Evolutionary conservation across 768 basidiomycete genomes (phyloP).

Genomic region (Psilocybe cyanescens): DNA sequence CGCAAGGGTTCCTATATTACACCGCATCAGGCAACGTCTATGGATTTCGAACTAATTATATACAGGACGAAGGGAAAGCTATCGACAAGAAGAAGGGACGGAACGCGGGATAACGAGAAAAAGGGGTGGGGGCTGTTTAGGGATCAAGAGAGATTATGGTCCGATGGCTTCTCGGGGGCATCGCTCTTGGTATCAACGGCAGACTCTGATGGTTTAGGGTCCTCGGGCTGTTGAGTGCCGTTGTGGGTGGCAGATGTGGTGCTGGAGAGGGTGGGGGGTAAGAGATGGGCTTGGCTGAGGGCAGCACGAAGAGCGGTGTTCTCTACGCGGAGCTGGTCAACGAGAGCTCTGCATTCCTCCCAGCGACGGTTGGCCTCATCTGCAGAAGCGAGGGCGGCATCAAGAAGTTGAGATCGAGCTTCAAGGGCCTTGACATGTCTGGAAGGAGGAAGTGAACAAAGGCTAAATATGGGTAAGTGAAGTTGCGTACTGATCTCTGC

Average conservation of each 20-base stretch:
- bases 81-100: constrained; percentile 13
- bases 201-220: constrained; percentile 29
- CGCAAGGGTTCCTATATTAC: constrained; percentile 10
- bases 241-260: constrained; percentile 12
- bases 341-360: constrained; percentile 88
- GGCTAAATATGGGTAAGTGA: constrained; percentile 15
- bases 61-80: constrained; percentile 16
- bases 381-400: constrained; percentile 83
- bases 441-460: constrained; percentile 7
- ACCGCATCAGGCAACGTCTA: constrained; percentile 11
- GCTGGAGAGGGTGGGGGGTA: constrained; percentile 32
- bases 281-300: constrained; percentile 51
- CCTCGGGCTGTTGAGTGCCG: constrained; percentile 25
- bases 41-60: constrained; percentile 11
- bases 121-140: background rate
- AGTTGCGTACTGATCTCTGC: constrained; percentile 79
- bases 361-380: constrained; percentile 89
- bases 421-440: constrained; percentile 91
- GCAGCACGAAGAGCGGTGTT: constrained; percentile 79
- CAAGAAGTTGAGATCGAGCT: constrained; percentile 81
- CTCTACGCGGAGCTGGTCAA: constrained; percentile 87
- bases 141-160: constrained; percentile 23
- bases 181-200: constrained; percentile 31
- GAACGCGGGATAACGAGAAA: background rate
- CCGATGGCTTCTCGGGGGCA: constrained; percentile 23